A percentile compares a stretch with the other conserved stretches of the same genome.
Evolutionary conservation across 2,329 filamentous ascomycete genomes (phyloP).

Genomic region (Cercospora sojina): DNA sequence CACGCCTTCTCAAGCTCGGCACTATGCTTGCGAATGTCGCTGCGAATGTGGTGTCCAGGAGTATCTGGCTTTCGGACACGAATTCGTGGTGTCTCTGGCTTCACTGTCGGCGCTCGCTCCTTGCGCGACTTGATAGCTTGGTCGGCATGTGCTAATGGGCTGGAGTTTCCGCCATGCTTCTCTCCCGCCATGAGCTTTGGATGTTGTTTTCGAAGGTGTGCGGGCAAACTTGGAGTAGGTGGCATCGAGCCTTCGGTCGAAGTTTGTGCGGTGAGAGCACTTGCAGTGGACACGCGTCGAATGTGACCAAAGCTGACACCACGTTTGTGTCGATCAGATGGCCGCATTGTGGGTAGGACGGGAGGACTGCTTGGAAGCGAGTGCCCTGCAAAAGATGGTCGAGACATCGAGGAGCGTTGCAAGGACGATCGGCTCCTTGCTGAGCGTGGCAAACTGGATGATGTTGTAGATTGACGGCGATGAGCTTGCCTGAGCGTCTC

Average conservation of each 20-base stretch:
- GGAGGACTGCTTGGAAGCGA: constrained; percentile 51
- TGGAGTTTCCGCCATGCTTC: constrained; percentile 29
- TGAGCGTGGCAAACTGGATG: constrained; percentile 37
- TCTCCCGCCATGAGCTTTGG: constrained; percentile 23
- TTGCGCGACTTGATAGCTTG: constrained; percentile 39
- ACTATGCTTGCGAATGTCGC: constrained; percentile 81
- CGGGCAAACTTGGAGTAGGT: constrained; percentile 31
- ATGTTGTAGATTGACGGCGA: constrained; percentile 28
- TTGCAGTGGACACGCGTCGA: constrained; percentile 47
- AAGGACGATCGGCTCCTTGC: constrained; percentile 36
- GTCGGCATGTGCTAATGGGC: constrained; percentile 34
- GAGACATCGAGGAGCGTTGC: constrained; percentile 39
- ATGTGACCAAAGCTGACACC: constrained; percentile 64
- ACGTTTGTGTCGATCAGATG: constrained; percentile 56
- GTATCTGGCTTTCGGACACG: constrained; percentile 43
- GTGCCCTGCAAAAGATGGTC: constrained; percentile 48
- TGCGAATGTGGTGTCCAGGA: constrained; percentile 60
- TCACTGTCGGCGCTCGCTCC: constrained; percentile 29
- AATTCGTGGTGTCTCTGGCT: constrained; percentile 35
- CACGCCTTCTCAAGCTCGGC: constrained; percentile 84
- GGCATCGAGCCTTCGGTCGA: constrained; percentile 27
- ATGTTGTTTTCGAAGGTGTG: constrained; percentile 29
- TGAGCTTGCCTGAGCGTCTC: constrained; percentile 38
- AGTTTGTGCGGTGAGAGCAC: constrained; percentile 38
- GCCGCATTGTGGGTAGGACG: constrained; percentile 46